Percentiles rank a stretch among this genome's conserved stretches.
Evolutionary conservation across 2,329 filamentous ascomycete species (phyloP).

Genomic region (Basipetospora chlamydospora): DNA sequence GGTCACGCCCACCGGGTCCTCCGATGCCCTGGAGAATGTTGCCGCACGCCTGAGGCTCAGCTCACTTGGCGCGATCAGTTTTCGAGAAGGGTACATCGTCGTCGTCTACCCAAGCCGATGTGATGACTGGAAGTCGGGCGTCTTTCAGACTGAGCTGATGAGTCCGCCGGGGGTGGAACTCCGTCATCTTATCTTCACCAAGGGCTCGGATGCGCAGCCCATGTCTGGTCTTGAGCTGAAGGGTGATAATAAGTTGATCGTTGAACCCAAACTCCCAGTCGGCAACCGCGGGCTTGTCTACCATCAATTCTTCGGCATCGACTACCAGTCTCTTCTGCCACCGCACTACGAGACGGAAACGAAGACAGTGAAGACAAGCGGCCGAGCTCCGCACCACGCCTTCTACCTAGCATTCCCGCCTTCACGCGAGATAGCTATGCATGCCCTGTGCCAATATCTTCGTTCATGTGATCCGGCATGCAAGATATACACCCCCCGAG

Average conservation of each 20-base stretch:
- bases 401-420: slow-evolving; percentile 37
- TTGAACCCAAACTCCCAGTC: too few species aligned
- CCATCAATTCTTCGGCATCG: slow-evolving; percentile 16
- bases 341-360: not conserved
- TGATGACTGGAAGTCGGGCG: slow-evolving; percentile 16
- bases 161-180: slow-evolving; percentile 12
- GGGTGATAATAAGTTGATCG: too few species aligned
- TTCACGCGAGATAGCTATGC: slow-evolving; percentile 17
- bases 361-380: not conserved
- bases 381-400: slow-evolving; percentile 16
- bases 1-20: slow-evolving; percentile 6
- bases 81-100: slow-evolving; percentile 16
- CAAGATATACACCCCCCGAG: slow-evolving; percentile 25
- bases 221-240: not conserved
- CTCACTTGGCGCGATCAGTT: slow-evolving; percentile 21
- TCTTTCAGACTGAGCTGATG: slow-evolving; percentile 9
- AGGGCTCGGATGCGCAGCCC: slow-evolving; percentile 8
- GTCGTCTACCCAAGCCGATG: slow-evolving; percentile 24
- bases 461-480: slow-evolving; percentile 22
- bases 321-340: slow-evolving; percentile 17
- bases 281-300: slow-evolving; percentile 9
- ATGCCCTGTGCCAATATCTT: slow-evolving; percentile 31
- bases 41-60: slow-evolving; percentile 20
- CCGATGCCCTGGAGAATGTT: slow-evolving; percentile 13
- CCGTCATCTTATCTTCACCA: slow-evolving; percentile 23